Evolutionary conservation across 192 early-diverging fungal genomes (phyloP).

Genomic region (Coemansia sp.): DNA sequence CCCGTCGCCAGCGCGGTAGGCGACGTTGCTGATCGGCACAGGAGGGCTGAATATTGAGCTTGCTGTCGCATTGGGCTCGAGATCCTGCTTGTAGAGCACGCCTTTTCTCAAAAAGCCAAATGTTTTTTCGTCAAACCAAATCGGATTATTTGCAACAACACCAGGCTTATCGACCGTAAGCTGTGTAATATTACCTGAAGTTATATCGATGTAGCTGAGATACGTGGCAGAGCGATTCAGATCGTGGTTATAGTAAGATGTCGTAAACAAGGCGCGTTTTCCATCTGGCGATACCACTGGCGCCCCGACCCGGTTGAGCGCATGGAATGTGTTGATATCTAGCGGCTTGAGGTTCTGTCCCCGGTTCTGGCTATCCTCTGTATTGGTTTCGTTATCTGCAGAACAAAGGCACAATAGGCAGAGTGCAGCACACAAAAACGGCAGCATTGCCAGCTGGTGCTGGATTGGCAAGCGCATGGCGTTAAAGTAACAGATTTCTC

Average conservation of each 20-base stretch:
- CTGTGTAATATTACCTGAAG: slow-evolving; percentile 23
- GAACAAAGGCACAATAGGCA: slow-evolving; percentile 7
- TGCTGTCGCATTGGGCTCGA: slow-evolving; percentile 4
- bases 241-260: slow-evolving; percentile 26
- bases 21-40: slow-evolving; percentile 16
- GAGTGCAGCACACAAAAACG: slow-evolving; percentile 7
- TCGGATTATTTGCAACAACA: slow-evolving; percentile 15
- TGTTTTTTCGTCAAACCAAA: slow-evolving; percentile 35
- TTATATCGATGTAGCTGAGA: slow-evolving; percentile 30
- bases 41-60: slow-evolving; percentile 20
- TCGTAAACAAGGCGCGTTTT: slow-evolving; percentile 20
- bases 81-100: slow-evolving; percentile 25
- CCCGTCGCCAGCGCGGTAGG: slow-evolving; percentile 12
- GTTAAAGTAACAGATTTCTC: background rate
- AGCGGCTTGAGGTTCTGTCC: slow-evolving; percentile 13
- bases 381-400: background rate
- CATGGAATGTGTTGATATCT: slow-evolving; percentile 26
- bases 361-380: slow-evolving; percentile 6
- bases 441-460: background rate
- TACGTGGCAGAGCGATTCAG: slow-evolving; percentile 20
- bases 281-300: slow-evolving; percentile 35
- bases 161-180: slow-evolving; percentile 19
- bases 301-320: slow-evolving; percentile 20
- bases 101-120: slow-evolving; percentile 29
- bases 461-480: background rate